Evolutionary conservation across 805 yeast genomes (phyloP), one percentile per base, ranked within the genome.

Genomic region (Kluyveromyces aestuarii): DNA sequence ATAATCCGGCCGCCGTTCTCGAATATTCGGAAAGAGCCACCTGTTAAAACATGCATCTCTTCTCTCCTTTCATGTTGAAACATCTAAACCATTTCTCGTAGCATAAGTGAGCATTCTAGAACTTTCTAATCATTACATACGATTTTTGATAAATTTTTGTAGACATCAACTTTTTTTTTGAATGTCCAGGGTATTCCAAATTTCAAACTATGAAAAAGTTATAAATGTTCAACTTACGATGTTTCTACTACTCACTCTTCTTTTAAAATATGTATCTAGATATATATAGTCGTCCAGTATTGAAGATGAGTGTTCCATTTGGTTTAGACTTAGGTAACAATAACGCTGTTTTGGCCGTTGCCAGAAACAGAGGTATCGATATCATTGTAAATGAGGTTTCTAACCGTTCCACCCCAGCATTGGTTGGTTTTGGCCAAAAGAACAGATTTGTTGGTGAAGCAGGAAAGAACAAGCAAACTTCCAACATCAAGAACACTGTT

Each of bases 261-360:
- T 36, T 21, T 21, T 21, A 6, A 21, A 21, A 4, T 21, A 21
- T 21, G n/a, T n/a, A n/a, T n/a, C n/a, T 30, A 11, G 2, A 13
- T 5, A 30, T 30, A 5, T 30, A 13, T 7, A 30, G 35, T 30
- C 35, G 14, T 30, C 11, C 35, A 7, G n/a, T n/a, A 48, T 45
- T 45, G 51, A 70, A 49, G 37, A 89, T 88, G 96, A 86, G 95
- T 72, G 79, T 84, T 67, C 96, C 96, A 72, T 86, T 90, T 66
- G 99, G 99, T 76, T 83, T 93, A 72, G 99, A 93, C 81, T 84
- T 93, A 68, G 99, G 99, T 74, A 89, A 89, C 75, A 78, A 80
- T 77, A 86, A 80, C 77, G 82, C 96, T 55, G 97, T 91, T 59
- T 79, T 91, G 67, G 98, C 95, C 40, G 84, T 95, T 67, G 99